Evolutionary conservation across 1,139 yeast genomes (phyloP), one percentile per base, ranked within the genome.

Genomic region (Lodderomyces metapsilosis): DNA sequence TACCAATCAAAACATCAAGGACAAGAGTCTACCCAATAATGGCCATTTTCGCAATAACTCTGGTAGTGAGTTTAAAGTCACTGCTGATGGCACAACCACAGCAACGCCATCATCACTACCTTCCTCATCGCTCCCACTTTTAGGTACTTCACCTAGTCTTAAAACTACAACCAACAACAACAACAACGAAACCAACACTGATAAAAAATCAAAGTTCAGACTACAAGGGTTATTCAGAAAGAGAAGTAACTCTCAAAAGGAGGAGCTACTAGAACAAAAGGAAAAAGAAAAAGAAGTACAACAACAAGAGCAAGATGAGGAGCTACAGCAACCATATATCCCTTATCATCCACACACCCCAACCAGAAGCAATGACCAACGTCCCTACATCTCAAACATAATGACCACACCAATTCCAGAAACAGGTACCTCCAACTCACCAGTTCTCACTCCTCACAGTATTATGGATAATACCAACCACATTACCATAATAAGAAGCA

Each of bases 151-250:
- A 15, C 32, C 32, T 8, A 28, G 32, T 9, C 15, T 28, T 3
- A 28, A 15, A 28, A 20, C 22, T 8, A 20, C 22, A 5, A 20
- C 22, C 22, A 28, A 28, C 9, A 28, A 15, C 12, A 15, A 15
- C 32, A 28, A 16, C 12, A 18, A 18, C 13, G 23, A 31, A n/a
- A 16, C 41, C 12, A 27, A 18, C 4, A 9, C 32, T 18, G 45
- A 43, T 12, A 46, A 35, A 35, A 38, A 39, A 27, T 39, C 37
- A 20, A 46, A 43, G 33, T 45, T 46, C 30, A 41, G 37, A 11
- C 34, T 46, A 10, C 45, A 38, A 43, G 46, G 47, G 2, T 28
- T 46, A 4, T 46, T 46, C 38, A 46, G 40, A 28, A 46, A 38
- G 24, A 22, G 18, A 15, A 16, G 18, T 10, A 28, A 15, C 32